Conservation (phyloP, 2,329 filamentous ascomycete species). For the Beauveria scarabaeidicola region DNA sequence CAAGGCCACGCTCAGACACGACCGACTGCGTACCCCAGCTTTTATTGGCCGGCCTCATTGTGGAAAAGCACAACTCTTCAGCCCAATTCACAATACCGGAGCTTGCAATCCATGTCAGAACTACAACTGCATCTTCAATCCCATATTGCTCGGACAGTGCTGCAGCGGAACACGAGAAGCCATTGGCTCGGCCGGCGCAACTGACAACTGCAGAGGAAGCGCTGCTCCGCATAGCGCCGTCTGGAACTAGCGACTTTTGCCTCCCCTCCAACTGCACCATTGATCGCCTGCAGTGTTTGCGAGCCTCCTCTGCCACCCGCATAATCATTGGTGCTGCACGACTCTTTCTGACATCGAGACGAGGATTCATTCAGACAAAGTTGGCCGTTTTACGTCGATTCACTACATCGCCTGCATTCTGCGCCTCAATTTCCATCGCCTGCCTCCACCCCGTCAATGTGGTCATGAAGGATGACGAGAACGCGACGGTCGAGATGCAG, state of each 20-base stretch:
- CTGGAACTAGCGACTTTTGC: constrained; percentile 7
- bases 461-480: constrained; percentile 19
- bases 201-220: not conserved
- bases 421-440: not conserved
- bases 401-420: not conserved
- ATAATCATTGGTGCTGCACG: not conserved
- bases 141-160: not conserved
- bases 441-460: constrained; percentile 3
- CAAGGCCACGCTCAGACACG: not conserved
- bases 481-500: constrained; percentile 20
- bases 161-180: not conserved
- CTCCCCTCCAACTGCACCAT: constrained; percentile 4
- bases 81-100: not conserved
- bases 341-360: not conserved
- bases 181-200: not conserved
- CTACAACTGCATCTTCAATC: not conserved
- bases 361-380: not conserved
- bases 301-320: not conserved
- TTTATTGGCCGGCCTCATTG: not conserved
- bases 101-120: not conserved
- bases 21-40: not conserved
- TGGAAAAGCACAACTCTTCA: not conserved
- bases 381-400: not conserved
- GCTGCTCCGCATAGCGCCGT: constrained; percentile 8
- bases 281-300: not conserved